Base-by-base conservation (phyloP, 148 eudicot species). In the Rhododendron kiyosumense region DNA sequence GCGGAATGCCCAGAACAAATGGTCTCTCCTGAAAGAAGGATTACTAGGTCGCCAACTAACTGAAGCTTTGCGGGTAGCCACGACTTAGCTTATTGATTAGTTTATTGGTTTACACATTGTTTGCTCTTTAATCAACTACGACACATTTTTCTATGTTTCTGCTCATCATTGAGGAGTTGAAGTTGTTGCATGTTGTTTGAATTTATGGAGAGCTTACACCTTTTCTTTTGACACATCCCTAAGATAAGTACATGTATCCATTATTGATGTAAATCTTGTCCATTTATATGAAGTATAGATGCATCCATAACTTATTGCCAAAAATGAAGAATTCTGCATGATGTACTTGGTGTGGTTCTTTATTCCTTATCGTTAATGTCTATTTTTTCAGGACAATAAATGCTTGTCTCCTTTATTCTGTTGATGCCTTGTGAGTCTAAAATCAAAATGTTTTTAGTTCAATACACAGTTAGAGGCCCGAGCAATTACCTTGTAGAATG, bases 11-110 rank as follows among this genome's bases (percentile, higher is more conserved):
- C 94, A 94, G 82, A 94, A 93, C 83, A 91, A 93, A 81, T 97
- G 99, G 99, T 87, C 91, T 83, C 89, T 97, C 83, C 94, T 91
- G 85, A 97, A 95, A 86, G 98, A 97, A 89, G 98, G 98, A 69
- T 85, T 94, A 83, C 93, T 93, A 78, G 92, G 92, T 84, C 98
- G 98, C 81, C 96, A 93, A 79, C 73, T 94, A 51, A 89, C 93
- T 51, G 95, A 93, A 81, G 45, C 92, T 43, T 85, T 92, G 86
- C 88, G 92, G 98, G 99, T 96, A 92, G 82, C 54, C 22, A 79
- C 22, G 26, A 45, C 12, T 32, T 57, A 63, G 20, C n/a, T 73
- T 52, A 4, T 38, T 46, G 26, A 75, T 0, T 3, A 34, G n/a
- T 34, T 69, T 69, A 12, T 48, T 81, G 14, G 67, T 78, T 48